phyloP scores from a whole-genome alignment of 2,329 filamentous ascomycete genomes.

The Acrodontium crateriforme region DNA sequence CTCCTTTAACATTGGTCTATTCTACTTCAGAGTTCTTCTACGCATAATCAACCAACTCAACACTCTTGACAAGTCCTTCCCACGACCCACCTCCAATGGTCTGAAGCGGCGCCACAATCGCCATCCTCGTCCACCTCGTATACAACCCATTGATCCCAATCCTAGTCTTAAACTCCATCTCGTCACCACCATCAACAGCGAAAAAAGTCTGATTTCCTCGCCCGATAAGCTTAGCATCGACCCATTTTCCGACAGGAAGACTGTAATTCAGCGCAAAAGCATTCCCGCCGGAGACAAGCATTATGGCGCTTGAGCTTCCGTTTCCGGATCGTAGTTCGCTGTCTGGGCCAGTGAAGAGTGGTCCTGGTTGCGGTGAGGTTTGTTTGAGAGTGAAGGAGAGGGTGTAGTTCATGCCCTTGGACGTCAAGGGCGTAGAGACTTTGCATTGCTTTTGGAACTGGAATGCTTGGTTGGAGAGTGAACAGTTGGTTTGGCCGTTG shows the following conservation, averaged over 20 bases:
- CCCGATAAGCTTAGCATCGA: slow-evolving; percentile 23
- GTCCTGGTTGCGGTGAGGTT: slow-evolving; percentile 26
- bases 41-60: slow-evolving; percentile 10
- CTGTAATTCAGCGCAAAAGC: slow-evolving; percentile 29
- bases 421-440: slow-evolving; percentile 34
- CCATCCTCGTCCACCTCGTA: slow-evolving; percentile 31
- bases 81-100: slow-evolving; percentile 23
- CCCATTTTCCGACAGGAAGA: slow-evolving; percentile 26
- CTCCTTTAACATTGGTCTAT: too few species aligned
- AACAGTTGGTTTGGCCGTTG: slow-evolving; percentile 28
- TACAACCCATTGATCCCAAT: slow-evolving; percentile 30
- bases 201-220: slow-evolving; percentile 25
- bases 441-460: slow-evolving; percentile 24
- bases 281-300: slow-evolving; percentile 26
- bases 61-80: slow-evolving; percentile 8
- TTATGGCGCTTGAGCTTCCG: slow-evolving; percentile 17
- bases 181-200: slow-evolving; percentile 12
- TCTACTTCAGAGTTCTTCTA: too few species aligned
- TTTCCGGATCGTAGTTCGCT: slow-evolving; percentile 14
- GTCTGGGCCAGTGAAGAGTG: slow-evolving; percentile 29
- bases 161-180: slow-evolving; percentile 30
- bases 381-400: slow-evolving; percentile 34
- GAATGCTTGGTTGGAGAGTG: slow-evolving; percentile 4
- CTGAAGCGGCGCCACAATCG: slow-evolving; percentile 32
- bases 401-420: slow-evolving; percentile 45